Evolutionary conservation across 2,329 filamentous ascomycete genomes (phyloP), one percentile per base, ranked within the genome.

Genomic region (Fusarium sp.): DNA sequence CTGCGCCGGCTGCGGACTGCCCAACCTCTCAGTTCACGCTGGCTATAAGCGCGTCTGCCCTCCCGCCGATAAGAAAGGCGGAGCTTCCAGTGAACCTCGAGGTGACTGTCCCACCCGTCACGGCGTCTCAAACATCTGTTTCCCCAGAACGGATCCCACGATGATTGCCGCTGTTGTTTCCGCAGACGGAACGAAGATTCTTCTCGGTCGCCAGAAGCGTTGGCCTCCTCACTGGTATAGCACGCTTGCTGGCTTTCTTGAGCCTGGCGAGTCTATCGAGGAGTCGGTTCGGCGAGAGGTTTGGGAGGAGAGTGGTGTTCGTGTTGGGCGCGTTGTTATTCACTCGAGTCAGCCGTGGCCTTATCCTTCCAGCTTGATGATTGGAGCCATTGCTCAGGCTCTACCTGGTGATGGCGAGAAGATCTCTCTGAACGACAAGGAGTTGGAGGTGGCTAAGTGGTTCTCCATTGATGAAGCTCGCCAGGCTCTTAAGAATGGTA

Each of bases 111-210:
- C 90, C 12, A 97, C 95, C 2, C 90, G 96, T 60, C 92, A 90
- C 43, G 95, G 94, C 32, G 85, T 99, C 50, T 97, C 95, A 37
- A 99, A 99, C 83, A 87, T 98, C 60, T 92, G 89, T 79, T 98
- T 98, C 86, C 96, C 96, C 6, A 90, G 95, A 57, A 98, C 96
- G 4, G 95, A 98, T 78, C 95, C 95, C 2, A 97, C 94, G 33
- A 95, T 98, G 81, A 99, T 99, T 83, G 95, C 97, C 84, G 96
- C 95, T 2, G 92, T 98, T 16, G 89, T 98, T 37, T 97, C 93
- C 60, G 87, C 91, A 57, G 94, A 97, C 76, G 93, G 93, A 56
- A 88, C 91, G 74, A 90, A 90, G 69, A 84, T 97, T 43, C 89
- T 99, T 12, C 91, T 99, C 2, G 96, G 96, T 42, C 91, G 96